A percentile compares a stretch with the other conserved stretches of the same genome.
Conservation (phyloP, 257 asterid genomes). For the Solanum lycopersicoides region DNA sequence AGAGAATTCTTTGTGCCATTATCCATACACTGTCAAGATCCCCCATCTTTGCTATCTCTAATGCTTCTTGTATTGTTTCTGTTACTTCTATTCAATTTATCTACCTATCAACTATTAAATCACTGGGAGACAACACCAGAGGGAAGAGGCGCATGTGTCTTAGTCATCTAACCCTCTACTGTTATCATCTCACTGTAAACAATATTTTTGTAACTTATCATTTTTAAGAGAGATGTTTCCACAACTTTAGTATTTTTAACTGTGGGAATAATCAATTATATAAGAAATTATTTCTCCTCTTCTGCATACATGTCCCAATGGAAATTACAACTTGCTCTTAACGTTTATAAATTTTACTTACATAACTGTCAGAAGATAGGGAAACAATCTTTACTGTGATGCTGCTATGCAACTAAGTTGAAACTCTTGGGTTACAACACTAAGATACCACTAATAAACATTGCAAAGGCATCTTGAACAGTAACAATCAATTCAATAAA, state of each 20-base stretch:
- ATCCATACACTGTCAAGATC: slow-evolving; percentile 6
- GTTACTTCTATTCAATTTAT: slow-evolving; percentile 9
- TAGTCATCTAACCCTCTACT: slow-evolving; percentile 5
- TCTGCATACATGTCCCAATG: too few relatives aligned
- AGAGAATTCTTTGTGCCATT: not conserved
- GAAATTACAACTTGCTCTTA: slow-evolving; percentile 4
- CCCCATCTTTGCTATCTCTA: slow-evolving; percentile 16
- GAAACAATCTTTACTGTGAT: slow-evolving; percentile 14
- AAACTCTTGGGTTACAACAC: slow-evolving; percentile 25
- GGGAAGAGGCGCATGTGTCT: slow-evolving; percentile 9
- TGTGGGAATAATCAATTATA: slow-evolving; percentile 9
- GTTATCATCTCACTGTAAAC: not conserved
- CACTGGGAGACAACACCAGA: not conserved
- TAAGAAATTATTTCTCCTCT: slow-evolving; percentile 22
- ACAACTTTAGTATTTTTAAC: not conserved
- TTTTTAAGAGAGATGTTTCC: slow-evolving; percentile 16
- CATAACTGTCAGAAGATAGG: not conserved
- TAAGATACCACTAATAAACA: slow-evolving; percentile 35
- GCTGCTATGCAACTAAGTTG: slow-evolving; percentile 3
- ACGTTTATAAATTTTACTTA: not conserved
- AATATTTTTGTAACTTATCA: slow-evolving; percentile 7
- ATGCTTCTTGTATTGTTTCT: slow-evolving; percentile 24
- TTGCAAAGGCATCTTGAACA: slow-evolving; percentile 29
- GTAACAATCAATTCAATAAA: slow-evolving; percentile 16
- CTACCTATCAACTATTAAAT: slow-evolving; percentile 21